phyloP scores from a whole-genome alignment of 176 grass and related monocot genomes.

The Carex pumila region DNA sequence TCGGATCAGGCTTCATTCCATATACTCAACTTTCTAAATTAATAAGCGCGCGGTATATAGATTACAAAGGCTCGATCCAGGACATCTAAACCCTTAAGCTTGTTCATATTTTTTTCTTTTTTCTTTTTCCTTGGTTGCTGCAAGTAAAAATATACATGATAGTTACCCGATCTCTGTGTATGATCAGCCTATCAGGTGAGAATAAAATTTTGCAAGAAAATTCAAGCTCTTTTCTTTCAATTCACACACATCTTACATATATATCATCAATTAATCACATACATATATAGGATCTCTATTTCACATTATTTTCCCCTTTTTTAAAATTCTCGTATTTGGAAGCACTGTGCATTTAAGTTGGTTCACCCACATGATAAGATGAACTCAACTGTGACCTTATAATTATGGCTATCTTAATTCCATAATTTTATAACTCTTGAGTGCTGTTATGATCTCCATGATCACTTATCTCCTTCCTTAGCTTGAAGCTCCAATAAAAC shows the following conservation, averaged over 20 bases:
- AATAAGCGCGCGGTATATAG: not conserved
- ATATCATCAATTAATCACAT: not conserved
- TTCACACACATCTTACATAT: not conserved
- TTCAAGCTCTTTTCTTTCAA: conserved; percentile 3
- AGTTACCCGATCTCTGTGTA: not conserved
- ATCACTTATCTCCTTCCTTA: conserved; percentile 23
- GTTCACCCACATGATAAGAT: not conserved
- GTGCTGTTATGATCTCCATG: not conserved
- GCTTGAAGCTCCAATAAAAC: conserved; percentile 38
- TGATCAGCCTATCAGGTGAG: not conserved
- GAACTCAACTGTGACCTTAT: not conserved
- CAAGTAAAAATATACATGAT: not conserved
- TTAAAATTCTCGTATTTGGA: not conserved
- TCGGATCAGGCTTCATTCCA: conserved; percentile 59
- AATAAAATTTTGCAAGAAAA: not conserved
- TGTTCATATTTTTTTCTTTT: not conserved
- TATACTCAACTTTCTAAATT: conserved; percentile 17
- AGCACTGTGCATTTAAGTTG: not conserved
- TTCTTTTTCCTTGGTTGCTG: not conserved
- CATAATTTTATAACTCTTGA: not conserved
- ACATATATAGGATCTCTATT: not conserved
- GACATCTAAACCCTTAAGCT: not conserved
- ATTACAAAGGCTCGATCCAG: not conserved
- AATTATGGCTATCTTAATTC: not conserved
- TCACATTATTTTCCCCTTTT: no score